Base-by-base conservation (phyloP, 345 rosid genomes). In the Aethionema arabicum region DNA sequence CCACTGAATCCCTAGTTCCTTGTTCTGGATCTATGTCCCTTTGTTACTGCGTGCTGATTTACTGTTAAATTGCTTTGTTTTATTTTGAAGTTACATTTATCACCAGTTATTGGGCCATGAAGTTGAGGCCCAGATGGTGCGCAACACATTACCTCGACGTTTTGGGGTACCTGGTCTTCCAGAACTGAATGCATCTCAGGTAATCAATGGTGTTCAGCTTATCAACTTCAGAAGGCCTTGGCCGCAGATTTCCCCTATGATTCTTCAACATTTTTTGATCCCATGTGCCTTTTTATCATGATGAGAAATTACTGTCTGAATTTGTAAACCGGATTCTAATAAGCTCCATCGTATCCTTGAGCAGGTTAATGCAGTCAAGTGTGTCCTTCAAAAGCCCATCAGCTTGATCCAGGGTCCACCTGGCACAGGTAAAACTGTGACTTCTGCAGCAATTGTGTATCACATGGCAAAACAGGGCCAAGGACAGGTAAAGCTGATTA, bases 401-500 rank as follows among this genome's bases (percentile, higher is more conserved):
- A 95, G 98, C 65, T 83, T 95, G 80, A 95, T 95, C 68, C 99
- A 95, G 81, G 99, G 96, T 70, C 99, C 99, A 42, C 98, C 99
- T 72, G 99, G 99, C 52, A 90, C 99, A 15, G 99, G 99, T 43
- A 95, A 95, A 85, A 95, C 99, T 48, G 99, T 95, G 70, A 95
- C 98, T 44, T 95, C 99, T 48, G 98, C 99, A 7, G 98, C 98
- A 61, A 90, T 95, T 81, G 99, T 95, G 45, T 95, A 84, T 81
- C 99, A 95, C 81, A 95, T 95, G 99, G 93, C 98, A 60, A 95
- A 90, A 73, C 99, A 95, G 80, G 98, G 97, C 11, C 99, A 95
- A 69, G 99, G 99, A n/a, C 99, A 95, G 82, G 99, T 69, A 61
- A 48, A 73, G 27, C 44, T 61, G 60, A 42, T 54, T 58, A 13